Conservation (phyloP, 2,329 filamentous ascomycete genomes). For the Microsporum ferrugineum region DNA sequence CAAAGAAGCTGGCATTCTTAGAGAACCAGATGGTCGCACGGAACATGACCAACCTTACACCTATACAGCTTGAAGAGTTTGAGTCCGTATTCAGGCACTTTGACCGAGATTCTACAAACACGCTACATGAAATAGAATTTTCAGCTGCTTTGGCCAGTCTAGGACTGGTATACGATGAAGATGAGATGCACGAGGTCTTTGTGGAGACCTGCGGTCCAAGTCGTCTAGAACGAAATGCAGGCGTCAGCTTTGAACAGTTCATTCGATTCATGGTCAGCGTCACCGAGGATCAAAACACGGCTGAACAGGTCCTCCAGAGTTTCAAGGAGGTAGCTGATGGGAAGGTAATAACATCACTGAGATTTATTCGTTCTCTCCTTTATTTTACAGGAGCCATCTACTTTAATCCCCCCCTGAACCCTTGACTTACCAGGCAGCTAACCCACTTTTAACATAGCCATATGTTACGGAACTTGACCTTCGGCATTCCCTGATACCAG, state of each 20-base stretch:
- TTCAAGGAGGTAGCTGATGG: conserved; percentile 96
- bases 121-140: conserved; percentile 85
- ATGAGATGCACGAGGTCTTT: conserved; percentile 97
- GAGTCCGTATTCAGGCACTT: conserved; percentile 98
- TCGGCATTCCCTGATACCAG: conserved; percentile 84
- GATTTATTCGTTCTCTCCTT: not conserved
- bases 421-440: not conserved
- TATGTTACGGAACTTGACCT: conserved; percentile 98
- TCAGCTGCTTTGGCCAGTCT: conserved; percentile 90
- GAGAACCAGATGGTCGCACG: conserved; percentile 98
- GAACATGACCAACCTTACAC: conserved; percentile 97
- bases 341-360: conserved; percentile 44
- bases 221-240: conserved; percentile 47
- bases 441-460: conserved; percentile 39
- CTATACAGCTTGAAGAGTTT: conserved; percentile 96
- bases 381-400: not conserved
- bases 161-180: conserved; percentile 89
- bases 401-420: conserved; percentile 5
- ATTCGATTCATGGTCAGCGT: conserved; percentile 99
- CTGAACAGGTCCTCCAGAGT: conserved; percentile 95
- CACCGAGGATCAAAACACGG: conserved; percentile 96
- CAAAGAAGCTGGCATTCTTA: conserved; percentile 91
- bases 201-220: conserved; percentile 59
- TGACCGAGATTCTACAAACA: conserved; percentile 84
- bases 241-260: conserved; percentile 95